These are phyloP conservation scores for Bacidia rubella DNA, from an alignment of 495 filamentous ascomycete genomes.

Conservation along the genomic window DNA sequence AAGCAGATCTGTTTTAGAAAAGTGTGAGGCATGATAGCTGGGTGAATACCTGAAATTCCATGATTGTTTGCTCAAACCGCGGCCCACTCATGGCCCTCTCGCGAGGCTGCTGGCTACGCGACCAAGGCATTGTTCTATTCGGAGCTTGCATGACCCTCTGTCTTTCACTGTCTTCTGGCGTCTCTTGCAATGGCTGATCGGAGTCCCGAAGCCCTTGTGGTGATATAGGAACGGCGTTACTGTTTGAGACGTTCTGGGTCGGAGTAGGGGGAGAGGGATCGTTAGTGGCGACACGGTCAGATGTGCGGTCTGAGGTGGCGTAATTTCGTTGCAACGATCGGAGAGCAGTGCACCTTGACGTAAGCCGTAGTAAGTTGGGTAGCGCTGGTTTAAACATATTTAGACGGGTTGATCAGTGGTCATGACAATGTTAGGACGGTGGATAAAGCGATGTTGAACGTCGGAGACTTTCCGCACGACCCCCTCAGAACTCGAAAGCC, in stretches of 20 bases:
- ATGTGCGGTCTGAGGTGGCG: constrained; percentile 10
- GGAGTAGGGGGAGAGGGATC: constrained; percentile 36
- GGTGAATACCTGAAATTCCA: constrained; percentile 60
- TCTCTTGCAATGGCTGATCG: constrained; percentile 40
- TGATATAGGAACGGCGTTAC: constrained; percentile 44
- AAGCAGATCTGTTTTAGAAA: neutral
- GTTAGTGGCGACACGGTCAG: constrained; percentile 38
- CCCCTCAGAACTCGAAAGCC: too few species aligned
- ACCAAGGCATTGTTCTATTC: constrained; percentile 71
- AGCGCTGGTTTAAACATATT: neutral
- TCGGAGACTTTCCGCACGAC: too few species aligned
- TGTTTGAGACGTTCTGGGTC: constrained; percentile 42
- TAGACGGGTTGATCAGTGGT: too few species aligned
- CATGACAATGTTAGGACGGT: too few species aligned
- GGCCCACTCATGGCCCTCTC: constrained; percentile 78
- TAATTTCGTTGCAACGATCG: constrained; percentile 2
- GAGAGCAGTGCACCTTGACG: neutral
- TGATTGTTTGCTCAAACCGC: constrained; percentile 91
- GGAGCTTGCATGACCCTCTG: constrained; percentile 63
- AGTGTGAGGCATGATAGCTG: neutral
- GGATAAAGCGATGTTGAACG: too few species aligned
- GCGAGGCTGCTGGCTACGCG: constrained; percentile 66
- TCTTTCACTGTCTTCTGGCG: constrained; percentile 44
- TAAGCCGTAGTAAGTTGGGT: neutral
- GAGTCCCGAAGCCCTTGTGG: constrained; percentile 28